A percentile compares a stretch with the other conserved stretches of the same genome.
phyloP scores from a whole-genome alignment of 2,329 filamentous ascomycete species.

The Aurifilum marmelostoma region DNA sequence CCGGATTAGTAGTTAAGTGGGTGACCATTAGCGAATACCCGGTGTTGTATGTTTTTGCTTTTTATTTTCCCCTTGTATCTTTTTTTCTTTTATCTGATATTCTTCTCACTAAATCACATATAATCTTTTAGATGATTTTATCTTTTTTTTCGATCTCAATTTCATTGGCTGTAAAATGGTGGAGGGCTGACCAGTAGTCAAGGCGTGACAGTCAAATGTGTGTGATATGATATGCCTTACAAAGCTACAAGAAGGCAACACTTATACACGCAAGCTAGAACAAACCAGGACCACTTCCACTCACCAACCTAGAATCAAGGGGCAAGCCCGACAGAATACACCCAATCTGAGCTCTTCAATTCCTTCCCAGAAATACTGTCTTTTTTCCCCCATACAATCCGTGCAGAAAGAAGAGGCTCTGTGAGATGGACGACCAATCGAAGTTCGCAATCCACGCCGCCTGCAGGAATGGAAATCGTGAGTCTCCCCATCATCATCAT shows the following conservation, averaged over 20 bases:
- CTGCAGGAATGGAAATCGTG: constrained; percentile 82
- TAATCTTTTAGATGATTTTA: too few species aligned
- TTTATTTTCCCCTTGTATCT: neutral
- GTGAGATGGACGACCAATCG: constrained; percentile 44
- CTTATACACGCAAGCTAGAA: constrained; percentile 32
- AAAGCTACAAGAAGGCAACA: constrained; percentile 33
- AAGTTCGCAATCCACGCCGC: constrained; percentile 88
- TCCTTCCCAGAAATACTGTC: neutral
- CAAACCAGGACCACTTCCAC: neutral
- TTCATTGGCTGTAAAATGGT: neutral
- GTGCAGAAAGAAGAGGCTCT: neutral
- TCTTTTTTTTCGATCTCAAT: too few species aligned
- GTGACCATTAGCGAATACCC: constrained; percentile 22
- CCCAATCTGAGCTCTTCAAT: too few species aligned
- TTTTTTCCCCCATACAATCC: neutral
- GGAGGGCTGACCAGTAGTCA: neutral
- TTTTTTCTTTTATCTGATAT: neutral
- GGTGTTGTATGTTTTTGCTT: constrained; percentile 20
- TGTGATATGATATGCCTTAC: neutral
- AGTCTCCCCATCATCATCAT: constrained; percentile 35
- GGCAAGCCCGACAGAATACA: constrained; percentile 5
- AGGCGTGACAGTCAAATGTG: neutral
- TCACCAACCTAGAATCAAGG: neutral
- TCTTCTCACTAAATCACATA: too few species aligned
- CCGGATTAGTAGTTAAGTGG: constrained; percentile 19